Evolutionary conservation across 2,329 filamentous ascomycete genomes (phyloP).

Genomic region (Penicillium polonicum): DNA sequence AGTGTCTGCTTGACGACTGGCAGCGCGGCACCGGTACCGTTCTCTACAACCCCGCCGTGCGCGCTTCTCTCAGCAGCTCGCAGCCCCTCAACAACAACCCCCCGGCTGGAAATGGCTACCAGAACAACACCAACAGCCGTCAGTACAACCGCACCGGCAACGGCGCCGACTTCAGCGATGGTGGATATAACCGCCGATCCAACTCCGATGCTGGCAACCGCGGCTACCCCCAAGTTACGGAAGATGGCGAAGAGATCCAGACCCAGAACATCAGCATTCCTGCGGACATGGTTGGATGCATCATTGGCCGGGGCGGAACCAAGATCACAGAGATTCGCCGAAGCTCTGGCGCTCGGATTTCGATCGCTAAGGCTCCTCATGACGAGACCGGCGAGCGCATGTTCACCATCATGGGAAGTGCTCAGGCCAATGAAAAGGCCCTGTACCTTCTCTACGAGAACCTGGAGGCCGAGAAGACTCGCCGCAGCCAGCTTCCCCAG

Average conservation of each 20-base stretch:
- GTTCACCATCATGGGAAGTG: conserved; percentile 98
- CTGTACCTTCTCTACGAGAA: conserved; percentile 98
- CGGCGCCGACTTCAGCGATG: conserved; percentile 93
- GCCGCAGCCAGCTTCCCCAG: conserved; percentile 75
- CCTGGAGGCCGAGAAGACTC: conserved; percentile 98
- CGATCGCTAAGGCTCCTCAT: conserved; percentile 94
- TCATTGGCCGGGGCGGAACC: conserved; percentile 89
- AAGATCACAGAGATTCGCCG: conserved; percentile 99
- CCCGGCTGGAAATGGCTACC: conserved; percentile 47
- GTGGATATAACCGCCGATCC: conserved; percentile 74
- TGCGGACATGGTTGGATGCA: conserved; percentile 99
- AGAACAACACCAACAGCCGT: conserved; percentile 56
- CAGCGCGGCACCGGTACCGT: conserved; percentile 96
- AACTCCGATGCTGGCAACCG: conserved; percentile 78
- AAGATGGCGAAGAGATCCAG: conserved; percentile 96
- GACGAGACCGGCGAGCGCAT: conserved; percentile 98
- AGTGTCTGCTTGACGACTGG: conserved; percentile 97
- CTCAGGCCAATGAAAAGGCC: conserved; percentile 90
- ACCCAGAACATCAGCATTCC: conserved; percentile 99
- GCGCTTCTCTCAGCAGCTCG: conserved; percentile 67
- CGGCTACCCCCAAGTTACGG: conserved; percentile 82
- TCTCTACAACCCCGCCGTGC: conserved; percentile 93
- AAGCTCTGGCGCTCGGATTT: conserved; percentile 93
- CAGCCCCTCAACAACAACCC: conserved; percentile 54
- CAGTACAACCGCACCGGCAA: conserved; percentile 92